Percentiles rank a stretch among this genome's conserved stretches.
Evolutionary conservation across 352 stramenopile genomes (phyloP).

Genomic region (Phytopythium delawarense): DNA sequence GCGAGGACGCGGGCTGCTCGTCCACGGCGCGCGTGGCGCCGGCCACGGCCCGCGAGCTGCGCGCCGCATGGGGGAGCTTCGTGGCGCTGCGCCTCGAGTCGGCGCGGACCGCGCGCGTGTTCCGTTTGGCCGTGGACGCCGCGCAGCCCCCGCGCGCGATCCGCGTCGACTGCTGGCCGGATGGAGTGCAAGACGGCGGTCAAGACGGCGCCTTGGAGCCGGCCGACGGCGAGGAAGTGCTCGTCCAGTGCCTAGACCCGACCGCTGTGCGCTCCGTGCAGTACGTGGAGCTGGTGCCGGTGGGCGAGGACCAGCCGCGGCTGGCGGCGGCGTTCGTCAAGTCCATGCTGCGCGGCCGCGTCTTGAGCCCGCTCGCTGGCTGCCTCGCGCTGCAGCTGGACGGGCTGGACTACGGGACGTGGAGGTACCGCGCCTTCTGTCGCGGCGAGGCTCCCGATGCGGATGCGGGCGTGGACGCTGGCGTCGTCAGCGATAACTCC

Average conservation of each 20-base stretch:
- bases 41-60: slow-evolving; percentile 14
- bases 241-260: slow-evolving; percentile 19
- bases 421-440: slow-evolving; percentile 51
- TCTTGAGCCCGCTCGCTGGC: slow-evolving; percentile 24
- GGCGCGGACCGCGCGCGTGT: slow-evolving; percentile 16
- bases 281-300: slow-evolving; percentile 47
- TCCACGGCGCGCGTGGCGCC: slow-evolving; percentile 27
- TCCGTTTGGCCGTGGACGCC: slow-evolving; percentile 41
- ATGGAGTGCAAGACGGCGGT: neutral
- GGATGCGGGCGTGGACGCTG: slow-evolving; percentile 15
- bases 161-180: slow-evolving; percentile 48
- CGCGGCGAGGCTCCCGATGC: slow-evolving; percentile 11
- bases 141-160: slow-evolving; percentile 12
- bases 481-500: slow-evolving; percentile 55
- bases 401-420: slow-evolving; percentile 55
- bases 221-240: slow-evolving; percentile 7
- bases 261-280: slow-evolving; percentile 32
- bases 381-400: slow-evolving; percentile 36
- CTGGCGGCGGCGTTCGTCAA: slow-evolving; percentile 50
- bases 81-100: slow-evolving; percentile 13
- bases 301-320: slow-evolving; percentile 25
- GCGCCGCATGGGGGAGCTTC: slow-evolving; percentile 28
- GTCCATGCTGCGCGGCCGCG: slow-evolving; percentile 40
- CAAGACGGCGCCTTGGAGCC: neutral
- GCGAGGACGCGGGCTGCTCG: slow-evolving; percentile 14